These are phyloP conservation scores for Mucor racemosus DNA, from an alignment of 371 early-diverging fungal species.

Conservation along the genomic window DNA sequence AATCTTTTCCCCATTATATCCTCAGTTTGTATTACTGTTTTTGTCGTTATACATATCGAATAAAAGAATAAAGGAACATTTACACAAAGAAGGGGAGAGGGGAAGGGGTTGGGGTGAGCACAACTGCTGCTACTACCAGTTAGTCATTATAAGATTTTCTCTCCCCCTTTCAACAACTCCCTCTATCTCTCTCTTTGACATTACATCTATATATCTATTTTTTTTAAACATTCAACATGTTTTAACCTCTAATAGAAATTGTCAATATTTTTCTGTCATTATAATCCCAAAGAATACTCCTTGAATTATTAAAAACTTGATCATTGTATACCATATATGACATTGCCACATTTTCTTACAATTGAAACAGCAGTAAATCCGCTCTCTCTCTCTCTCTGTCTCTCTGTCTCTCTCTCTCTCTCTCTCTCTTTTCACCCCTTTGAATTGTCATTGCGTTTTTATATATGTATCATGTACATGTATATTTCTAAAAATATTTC, in stretches of 20 bases:
- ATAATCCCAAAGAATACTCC: background rate
- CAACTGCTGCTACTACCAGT: background rate
- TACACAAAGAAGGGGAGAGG: background rate
- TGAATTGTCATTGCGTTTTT: background rate
- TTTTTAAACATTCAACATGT: background rate
- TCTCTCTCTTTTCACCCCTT: background rate
- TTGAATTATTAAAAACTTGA: background rate
- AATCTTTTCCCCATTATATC: background rate
- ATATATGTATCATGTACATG: background rate
- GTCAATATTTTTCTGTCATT: background rate
- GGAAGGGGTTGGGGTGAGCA: background rate
- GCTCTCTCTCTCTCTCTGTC: no score
- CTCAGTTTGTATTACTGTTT: slow-evolving; percentile 4
- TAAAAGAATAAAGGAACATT: slow-evolving; percentile 2
- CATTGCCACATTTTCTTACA: slow-evolving; percentile 2
- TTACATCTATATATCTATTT: background rate
- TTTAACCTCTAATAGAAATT: slow-evolving; percentile 3
- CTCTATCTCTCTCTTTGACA: slow-evolving; percentile 2
- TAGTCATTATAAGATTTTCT: slow-evolving; percentile 2
- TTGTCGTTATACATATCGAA: slow-evolving; percentile 8
- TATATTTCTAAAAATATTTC: no score
- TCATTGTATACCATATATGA: background rate
- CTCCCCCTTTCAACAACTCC: background rate
- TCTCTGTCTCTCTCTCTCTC: no score
- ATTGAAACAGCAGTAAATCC: no score